Evolutionary conservation across 2,329 filamentous ascomycete genomes (phyloP), one percentile per base, ranked within the genome.

Genomic region (Fusarium liriodendri): DNA sequence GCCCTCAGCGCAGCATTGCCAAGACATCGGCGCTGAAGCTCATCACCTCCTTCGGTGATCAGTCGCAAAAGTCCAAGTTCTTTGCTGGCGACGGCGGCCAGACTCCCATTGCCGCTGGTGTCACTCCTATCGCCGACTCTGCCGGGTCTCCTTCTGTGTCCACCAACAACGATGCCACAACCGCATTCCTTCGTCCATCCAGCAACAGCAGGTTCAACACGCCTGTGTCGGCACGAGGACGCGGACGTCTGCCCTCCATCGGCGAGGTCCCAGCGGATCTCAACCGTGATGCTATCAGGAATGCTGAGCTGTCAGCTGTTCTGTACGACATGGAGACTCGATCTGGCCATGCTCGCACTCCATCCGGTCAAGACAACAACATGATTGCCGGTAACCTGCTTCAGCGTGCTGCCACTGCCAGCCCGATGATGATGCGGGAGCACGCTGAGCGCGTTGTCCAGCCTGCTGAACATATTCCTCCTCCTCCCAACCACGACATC

Each of bases 1-100:
- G 89, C 2, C 89, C 90, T 62, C 87, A 89, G 80, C 85, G 89
- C 72, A 89, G 88, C 83, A 90, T 94, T 61, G 91, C 92, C 14
- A 97, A 97, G 84, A 92, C 93, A 32, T 94, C 95, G 11, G 91
- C 96, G 0, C 86, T 98, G 69, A 98, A 97, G 81, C 89, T 98
- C 2, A 97, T 98, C 77, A 98, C 97, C 0, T 92, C 93, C 0
- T 98, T 99, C 78, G 93, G 91, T 9, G 90, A 91, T 57, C 86
- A 87, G 54, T 84, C 84, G 6, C 85, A 86, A 25, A 91, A 92
- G 71, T 90, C 91, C 62, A 91, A 90, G 82, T 91, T 94, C 83
- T 90, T 92, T 75, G 84, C 86, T 0, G 84, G 82, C 7, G 90
- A 91, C 59, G 89, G 87, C 38, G 89, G 89, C 10, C 86, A 86